Conservation (phyloP, 768 basidiomycete species). For the Nidula microcarpa region DNA sequence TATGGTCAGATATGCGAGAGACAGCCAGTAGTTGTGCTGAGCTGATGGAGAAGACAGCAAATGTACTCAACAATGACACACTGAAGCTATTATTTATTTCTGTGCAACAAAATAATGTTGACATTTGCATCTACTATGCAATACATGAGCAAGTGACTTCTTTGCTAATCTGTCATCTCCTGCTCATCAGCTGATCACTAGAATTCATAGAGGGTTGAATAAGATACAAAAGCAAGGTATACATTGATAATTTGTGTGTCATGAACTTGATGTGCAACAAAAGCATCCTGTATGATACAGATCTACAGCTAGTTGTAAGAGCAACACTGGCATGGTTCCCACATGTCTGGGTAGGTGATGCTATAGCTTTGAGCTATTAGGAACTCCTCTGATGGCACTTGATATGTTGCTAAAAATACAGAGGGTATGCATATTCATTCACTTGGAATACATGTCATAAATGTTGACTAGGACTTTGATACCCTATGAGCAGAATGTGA, state of each 20-base stretch:
- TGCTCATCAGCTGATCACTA: background rate
- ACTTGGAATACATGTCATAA: background rate
- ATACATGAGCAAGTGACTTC: constrained; percentile 1
- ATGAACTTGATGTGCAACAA: too few relatives aligned
- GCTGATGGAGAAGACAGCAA: constrained; percentile 13
- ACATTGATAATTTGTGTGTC: too few relatives aligned
- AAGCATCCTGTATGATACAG: too few relatives aligned
- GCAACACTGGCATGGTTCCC: background rate
- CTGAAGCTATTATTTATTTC: constrained; percentile 16
- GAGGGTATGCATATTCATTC: background rate
- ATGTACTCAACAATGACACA: constrained; percentile 9
- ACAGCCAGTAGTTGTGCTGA: constrained; percentile 1
- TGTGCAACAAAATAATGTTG: constrained; percentile 19
- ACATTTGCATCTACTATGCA: constrained; percentile 10
- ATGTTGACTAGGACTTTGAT: background rate
- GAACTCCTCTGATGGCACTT: background rate
- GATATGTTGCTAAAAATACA: background rate
- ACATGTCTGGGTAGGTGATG: background rate
- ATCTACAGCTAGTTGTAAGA: background rate
- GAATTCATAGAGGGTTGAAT: background rate
- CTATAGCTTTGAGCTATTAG: background rate
- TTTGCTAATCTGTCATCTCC: background rate
- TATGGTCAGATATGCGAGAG: constrained; percentile 14
- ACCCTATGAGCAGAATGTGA: background rate
- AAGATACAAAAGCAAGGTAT: background rate